Base-by-base conservation (phyloP, 1,284 basidiomycete genomes). In the Malassezia nana region DNA sequence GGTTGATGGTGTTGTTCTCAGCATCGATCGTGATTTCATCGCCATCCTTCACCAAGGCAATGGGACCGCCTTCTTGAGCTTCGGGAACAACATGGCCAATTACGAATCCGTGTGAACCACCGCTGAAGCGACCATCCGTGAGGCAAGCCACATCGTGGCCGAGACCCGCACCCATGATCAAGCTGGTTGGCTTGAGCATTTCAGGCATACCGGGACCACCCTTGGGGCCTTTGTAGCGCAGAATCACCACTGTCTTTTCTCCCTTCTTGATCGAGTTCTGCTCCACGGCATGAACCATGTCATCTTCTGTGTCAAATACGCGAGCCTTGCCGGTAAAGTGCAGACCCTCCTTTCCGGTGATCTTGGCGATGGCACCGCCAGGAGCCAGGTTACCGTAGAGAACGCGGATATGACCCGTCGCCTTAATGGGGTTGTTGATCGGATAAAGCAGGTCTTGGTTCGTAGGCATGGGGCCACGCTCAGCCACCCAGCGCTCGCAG, bases 101-200 rank as follows among this genome's bases (percentile, higher is more conserved):
- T 65, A 84, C 85, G 78, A 92, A 92, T 13, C 69, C 67, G 54
- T 72, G 71, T 29, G 66, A 65, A 13, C 86, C 89, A 50, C 91
- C 92, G 26, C 86, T 89, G 80, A 98, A 98, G 38, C 92, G 83
- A 41, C 92, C 92, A 75, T 98, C 92, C 0, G 92, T 98, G 65
- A 98, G 83, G 60, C 94, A 82, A 1, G 91, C 91, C 3, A 90
- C 91, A 48, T 86, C 85, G 57, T 84, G 82, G 33, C 88, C 85
- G 16, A 96, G 80, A 33, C 92, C 92, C 49, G 91, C 91, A 29
- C 92, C 92, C 66, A 71, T 69, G 45, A 71, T 67, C 4, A 67
- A 62, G 8, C 48, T 62, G 2, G 68, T 67, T 18, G 68, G 71
- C 76, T 90, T 90, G 50, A 92, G 80, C 89, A 91, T 91, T 77